These are phyloP conservation scores for Hyphopichia homilentoma DNA, from an alignment of 805 yeast genomes.

Conservation along the genomic window DNA sequence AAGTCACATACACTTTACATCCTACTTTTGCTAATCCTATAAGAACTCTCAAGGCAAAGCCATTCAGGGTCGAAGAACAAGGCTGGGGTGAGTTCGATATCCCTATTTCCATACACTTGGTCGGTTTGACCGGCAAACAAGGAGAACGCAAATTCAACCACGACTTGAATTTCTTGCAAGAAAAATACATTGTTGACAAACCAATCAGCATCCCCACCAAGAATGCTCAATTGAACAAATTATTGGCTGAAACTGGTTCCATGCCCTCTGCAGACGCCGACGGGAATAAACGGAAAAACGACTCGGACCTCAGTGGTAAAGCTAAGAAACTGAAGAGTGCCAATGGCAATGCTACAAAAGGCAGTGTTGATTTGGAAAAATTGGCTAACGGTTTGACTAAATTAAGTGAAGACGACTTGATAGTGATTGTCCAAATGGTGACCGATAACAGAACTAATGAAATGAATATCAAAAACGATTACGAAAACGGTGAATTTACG, in stretches of 20 bases:
- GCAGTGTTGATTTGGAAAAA: conserved; percentile 81
- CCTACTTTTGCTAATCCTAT: conserved; percentile 92
- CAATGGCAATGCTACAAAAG: conserved; percentile 52
- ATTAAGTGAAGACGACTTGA: conserved; percentile 85
- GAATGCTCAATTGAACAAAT: conserved; percentile 60
- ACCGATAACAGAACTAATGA: conserved; percentile 93
- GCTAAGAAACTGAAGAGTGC: conserved; percentile 50
- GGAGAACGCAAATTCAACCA: conserved; percentile 87
- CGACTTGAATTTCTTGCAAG: conserved; percentile 82
- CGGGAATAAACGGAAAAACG: conserved; percentile 24
- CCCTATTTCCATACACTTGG: conserved; percentile 68
- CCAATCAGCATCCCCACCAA: conserved; percentile 73
- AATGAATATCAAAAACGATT: conserved; percentile 93
- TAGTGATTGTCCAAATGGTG: conserved; percentile 96
- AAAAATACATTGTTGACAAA: conserved; percentile 75
- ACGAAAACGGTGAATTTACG: conserved; percentile 95
- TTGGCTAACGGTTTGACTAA: conserved; percentile 87
- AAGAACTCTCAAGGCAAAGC: conserved; percentile 74
- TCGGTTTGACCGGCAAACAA: conserved; percentile 63
- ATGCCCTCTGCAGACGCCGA: conserved; percentile 46
- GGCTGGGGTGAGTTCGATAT: conserved; percentile 99
- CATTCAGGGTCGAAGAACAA: conserved; percentile 83
- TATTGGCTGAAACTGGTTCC: conserved; percentile 78
- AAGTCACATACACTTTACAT: conserved; percentile 89
- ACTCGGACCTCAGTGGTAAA: conserved; percentile 27